Percentiles rank a stretch among this genome's conserved stretches.
These are phyloP conservation scores for Firmiana major DNA, from an alignment of 345 rosid species.

Conservation along the genomic window DNA sequence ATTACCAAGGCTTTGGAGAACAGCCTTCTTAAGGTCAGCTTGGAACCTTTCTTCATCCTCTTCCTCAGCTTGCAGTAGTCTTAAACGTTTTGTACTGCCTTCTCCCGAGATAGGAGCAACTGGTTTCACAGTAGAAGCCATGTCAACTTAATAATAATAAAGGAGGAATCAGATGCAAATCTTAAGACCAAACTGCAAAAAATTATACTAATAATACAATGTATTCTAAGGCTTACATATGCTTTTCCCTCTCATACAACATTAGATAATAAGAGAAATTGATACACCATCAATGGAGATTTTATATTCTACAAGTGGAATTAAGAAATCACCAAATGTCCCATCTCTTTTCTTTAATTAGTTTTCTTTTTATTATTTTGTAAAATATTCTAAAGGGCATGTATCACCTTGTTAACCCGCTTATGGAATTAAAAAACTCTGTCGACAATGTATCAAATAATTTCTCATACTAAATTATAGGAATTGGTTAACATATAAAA, in stretches of 20 bases:
- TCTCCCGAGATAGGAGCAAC: constrained; percentile 37
- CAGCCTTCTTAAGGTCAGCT: constrained; percentile 80
- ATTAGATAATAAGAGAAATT: background rate
- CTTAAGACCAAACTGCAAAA: background rate
- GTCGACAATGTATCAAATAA: too few relatives aligned
- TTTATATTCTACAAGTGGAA: too few relatives aligned
- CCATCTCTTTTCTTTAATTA: too few relatives aligned
- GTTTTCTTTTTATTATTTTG: too few relatives aligned
- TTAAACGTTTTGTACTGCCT: constrained; percentile 53
- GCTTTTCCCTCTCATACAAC: too few relatives aligned
- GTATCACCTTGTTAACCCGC: too few relatives aligned
- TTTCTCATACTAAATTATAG: too few relatives aligned
- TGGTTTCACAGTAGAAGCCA: constrained; percentile 20
- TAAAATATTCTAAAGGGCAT: too few relatives aligned
- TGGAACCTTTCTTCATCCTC: constrained; percentile 94
- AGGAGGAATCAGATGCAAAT: background rate
- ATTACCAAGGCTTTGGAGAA: constrained; percentile 90
- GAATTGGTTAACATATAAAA: background rate
- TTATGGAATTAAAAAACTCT: too few relatives aligned
- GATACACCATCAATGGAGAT: too few relatives aligned
- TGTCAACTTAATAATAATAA: too few relatives aligned
- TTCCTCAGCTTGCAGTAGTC: constrained; percentile 77
- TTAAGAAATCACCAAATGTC: too few relatives aligned
- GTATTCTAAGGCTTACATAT: background rate
- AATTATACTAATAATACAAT: background rate